A percentile compares a stretch with the other conserved stretches of the same genome.
phyloP scores from a whole-genome alignment of 345 rosid species.

The Nasturtium officinale region DNA sequence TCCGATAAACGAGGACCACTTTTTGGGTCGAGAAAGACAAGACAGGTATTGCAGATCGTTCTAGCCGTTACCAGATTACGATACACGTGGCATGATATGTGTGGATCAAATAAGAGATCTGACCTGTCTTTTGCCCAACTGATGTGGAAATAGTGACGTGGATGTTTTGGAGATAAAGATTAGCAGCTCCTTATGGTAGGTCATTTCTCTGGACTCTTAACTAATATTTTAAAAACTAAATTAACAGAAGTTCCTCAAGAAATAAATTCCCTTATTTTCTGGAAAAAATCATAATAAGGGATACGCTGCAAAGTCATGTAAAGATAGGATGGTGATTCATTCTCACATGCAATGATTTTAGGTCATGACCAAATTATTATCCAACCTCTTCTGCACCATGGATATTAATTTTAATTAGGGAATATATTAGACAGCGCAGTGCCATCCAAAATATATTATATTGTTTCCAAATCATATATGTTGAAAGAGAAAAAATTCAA shows the following conservation, averaged over 20 bases:
- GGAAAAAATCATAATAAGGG: not conserved
- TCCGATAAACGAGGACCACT: constrained; percentile 20
- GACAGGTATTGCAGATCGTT: constrained; percentile 34
- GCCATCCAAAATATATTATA: not conserved
- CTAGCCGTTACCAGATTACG: constrained; percentile 42
- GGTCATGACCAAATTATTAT: constrained; percentile 16
- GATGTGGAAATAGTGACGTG: constrained; percentile 42
- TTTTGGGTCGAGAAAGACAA: constrained; percentile 11
- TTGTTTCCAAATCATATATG: not conserved
- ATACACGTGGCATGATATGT: constrained; percentile 24
- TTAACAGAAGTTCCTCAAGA: not conserved
- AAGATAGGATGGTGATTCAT: constrained; percentile 29
- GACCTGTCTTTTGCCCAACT: constrained; percentile 42
- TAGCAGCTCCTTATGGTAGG: constrained; percentile 12
- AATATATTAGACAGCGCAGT: constrained; percentile 5
- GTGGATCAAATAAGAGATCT: constrained; percentile 25
- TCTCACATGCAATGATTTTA: constrained; percentile 40
- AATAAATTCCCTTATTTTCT: not conserved
- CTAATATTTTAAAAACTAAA: not conserved
- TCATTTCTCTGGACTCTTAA: not conserved
- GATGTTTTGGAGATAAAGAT: constrained; percentile 34
- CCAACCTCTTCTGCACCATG: constrained; percentile 30
- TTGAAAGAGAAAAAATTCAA: not conserved
- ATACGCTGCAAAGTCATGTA: constrained; percentile 23
- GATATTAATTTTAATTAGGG: not conserved